These are phyloP conservation scores for Plenodomus tracheiphilus DNA, from an alignment of 2,329 filamentous ascomycete genomes.

Conservation along the genomic window DNA sequence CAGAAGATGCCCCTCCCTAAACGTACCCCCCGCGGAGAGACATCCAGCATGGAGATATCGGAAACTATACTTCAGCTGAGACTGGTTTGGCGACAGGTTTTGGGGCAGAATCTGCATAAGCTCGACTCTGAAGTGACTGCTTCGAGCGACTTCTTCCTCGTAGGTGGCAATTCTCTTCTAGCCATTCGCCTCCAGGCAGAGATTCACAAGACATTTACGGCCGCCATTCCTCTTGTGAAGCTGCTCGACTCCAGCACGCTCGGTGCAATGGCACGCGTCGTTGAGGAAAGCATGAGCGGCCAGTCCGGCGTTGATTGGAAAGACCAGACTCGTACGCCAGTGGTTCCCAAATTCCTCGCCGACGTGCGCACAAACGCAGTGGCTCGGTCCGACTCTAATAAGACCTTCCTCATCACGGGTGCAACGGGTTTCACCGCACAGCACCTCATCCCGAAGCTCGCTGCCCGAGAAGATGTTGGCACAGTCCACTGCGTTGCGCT, in stretches of 20 bases:
- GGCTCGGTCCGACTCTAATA: too few relatives aligned
- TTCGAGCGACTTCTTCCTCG: slow-evolving; percentile 17
- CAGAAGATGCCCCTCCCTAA: slow-evolving; percentile 12
- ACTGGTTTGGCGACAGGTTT: slow-evolving; percentile 6
- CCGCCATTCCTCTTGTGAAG: slow-evolving; percentile 37
- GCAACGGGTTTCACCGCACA: not conserved
- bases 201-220: slow-evolving; percentile 39
- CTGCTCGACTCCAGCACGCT: slow-evolving; percentile 48
- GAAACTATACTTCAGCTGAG: slow-evolving; percentile 5
- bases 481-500: not conserved
- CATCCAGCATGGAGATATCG: slow-evolving; percentile 2
- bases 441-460: not conserved
- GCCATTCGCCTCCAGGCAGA: slow-evolving; percentile 36
- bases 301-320: slow-evolving; percentile 45
- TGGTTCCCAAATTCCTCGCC: too few relatives aligned
- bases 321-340: slow-evolving; percentile 32
- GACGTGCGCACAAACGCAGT: too few relatives aligned
- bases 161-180: slow-evolving; percentile 1
- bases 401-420: not conserved
- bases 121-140: slow-evolving; percentile 11
- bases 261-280: slow-evolving; percentile 41
- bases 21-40: slow-evolving; percentile 23
- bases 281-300: slow-evolving; percentile 3
- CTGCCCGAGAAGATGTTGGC: not conserved
- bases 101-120: slow-evolving; percentile 6